Conservation (phyloP, 495 filamentous ascomycete species). For the Daldinia bambusicola region DNA sequence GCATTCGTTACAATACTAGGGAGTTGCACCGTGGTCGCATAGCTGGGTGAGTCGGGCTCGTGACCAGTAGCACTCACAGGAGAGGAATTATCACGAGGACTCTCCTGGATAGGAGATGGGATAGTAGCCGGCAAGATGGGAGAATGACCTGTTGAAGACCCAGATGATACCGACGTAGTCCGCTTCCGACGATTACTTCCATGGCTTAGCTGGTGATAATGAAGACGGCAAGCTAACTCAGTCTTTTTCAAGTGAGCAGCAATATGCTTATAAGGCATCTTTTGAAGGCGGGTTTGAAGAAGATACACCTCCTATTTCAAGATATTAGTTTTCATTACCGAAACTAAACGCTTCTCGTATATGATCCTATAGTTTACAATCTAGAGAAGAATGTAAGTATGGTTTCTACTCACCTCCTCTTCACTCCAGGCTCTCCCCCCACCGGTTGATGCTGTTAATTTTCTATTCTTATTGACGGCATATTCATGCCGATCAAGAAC, state of each 20-base stretch:
- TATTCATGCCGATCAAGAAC: slow-evolving; percentile 63
- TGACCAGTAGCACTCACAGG: slow-evolving; percentile 51
- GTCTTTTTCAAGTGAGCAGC: slow-evolving; percentile 85
- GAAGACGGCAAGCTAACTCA: slow-evolving; percentile 83
- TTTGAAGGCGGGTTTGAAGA: slow-evolving; percentile 81
- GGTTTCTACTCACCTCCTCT: slow-evolving; percentile 69
- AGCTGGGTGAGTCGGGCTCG: slow-evolving; percentile 51
- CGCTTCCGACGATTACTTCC: slow-evolving; percentile 79
- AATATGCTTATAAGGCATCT: slow-evolving; percentile 91
- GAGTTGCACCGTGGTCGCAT: slow-evolving; percentile 52
- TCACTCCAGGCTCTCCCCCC: slow-evolving; percentile 81
- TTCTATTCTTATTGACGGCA: slow-evolving; percentile 68
- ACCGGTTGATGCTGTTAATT: slow-evolving; percentile 69
- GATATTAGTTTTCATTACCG: slow-evolving; percentile 34
- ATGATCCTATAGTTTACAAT: not conserved
- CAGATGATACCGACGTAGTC: slow-evolving; percentile 69
- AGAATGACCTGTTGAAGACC: slow-evolving; percentile 61
- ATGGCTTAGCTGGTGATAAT: slow-evolving; percentile 85
- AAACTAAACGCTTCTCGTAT: not conserved
- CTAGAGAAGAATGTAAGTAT: slow-evolving; percentile 1
- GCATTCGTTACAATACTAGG: slow-evolving; percentile 56
- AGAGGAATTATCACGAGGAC: slow-evolving; percentile 51
- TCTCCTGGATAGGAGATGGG: slow-evolving; percentile 60
- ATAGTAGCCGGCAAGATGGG: slow-evolving; percentile 57
- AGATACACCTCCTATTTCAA: slow-evolving; percentile 78